phyloP scores from a whole-genome alignment of 768 basidiomycete genomes.

The Phlebiopsis gigantea region DNA sequence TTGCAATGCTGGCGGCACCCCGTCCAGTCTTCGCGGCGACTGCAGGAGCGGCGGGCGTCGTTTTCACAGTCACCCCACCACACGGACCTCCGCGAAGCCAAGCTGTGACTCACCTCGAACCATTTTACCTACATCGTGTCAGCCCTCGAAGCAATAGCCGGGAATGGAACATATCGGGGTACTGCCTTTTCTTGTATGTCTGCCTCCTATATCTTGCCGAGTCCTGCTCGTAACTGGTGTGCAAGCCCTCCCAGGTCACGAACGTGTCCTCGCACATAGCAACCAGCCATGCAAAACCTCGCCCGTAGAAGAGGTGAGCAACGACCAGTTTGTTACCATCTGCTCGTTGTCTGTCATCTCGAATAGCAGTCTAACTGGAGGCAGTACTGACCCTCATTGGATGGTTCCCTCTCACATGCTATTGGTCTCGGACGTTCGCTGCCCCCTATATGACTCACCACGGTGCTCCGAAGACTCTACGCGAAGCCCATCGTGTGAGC shows the following conservation, averaged over 20 bases:
- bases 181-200: background rate
- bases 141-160: background rate
- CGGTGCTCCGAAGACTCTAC: background rate
- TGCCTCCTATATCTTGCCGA: background rate
- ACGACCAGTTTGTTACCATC: background rate
- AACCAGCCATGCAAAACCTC: background rate
- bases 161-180: background rate
- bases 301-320: slow-evolving; percentile 4
- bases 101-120: background rate
- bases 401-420: background rate
- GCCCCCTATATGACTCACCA: too few relatives aligned
- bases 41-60: too few relatives aligned
- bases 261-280: background rate
- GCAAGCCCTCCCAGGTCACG: background rate
- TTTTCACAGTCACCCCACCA: too few relatives aligned
- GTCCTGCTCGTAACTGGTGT: background rate
- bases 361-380: background rate
- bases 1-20: too few relatives aligned
- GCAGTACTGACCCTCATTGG: background rate
- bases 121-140: background rate
- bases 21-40: too few relatives aligned
- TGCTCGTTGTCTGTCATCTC: background rate
- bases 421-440: background rate
- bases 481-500: background rate
- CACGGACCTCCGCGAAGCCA: background rate